Evolutionary conservation across 495 filamentous ascomycete species (phyloP).

Genomic region (Pyronema domesticum): DNA sequence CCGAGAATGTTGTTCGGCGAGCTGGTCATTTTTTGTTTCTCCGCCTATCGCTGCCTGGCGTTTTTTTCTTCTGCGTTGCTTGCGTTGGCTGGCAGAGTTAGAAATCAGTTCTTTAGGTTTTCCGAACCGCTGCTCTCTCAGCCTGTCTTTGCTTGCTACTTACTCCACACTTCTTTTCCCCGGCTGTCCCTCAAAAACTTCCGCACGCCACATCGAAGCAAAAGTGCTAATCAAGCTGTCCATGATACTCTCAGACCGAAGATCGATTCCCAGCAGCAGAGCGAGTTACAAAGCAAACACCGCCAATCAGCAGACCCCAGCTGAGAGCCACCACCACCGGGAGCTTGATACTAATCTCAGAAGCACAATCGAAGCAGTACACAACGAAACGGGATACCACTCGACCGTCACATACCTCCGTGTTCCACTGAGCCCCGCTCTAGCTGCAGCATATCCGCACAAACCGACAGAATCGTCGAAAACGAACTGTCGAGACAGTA

Average conservation of each 20-base stretch:
- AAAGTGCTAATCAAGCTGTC: conserved; percentile 1
- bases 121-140: no score
- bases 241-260: conserved; percentile 1
- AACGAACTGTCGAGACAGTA: background rate
- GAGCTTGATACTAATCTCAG: background rate
- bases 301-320: background rate
- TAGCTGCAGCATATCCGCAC: background rate
- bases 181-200: background rate
- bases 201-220: background rate
- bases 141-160: background rate
- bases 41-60: background rate
- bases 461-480: background rate
- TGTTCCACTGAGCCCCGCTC: background rate
- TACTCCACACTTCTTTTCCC: background rate
- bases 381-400: background rate
- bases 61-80: background rate
- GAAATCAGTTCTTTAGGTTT: no score
- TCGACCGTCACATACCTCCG: background rate
- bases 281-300: background rate
- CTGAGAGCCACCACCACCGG: background rate
- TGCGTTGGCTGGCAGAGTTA: background rate
- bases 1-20: background rate
- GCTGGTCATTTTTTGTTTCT: background rate
- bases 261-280: background rate
- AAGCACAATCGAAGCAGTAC: background rate